Evolutionary conservation across 225 moss, liverwort and hornwort genomes (phyloP).

Genomic region (Physcomitrium patens): DNA sequence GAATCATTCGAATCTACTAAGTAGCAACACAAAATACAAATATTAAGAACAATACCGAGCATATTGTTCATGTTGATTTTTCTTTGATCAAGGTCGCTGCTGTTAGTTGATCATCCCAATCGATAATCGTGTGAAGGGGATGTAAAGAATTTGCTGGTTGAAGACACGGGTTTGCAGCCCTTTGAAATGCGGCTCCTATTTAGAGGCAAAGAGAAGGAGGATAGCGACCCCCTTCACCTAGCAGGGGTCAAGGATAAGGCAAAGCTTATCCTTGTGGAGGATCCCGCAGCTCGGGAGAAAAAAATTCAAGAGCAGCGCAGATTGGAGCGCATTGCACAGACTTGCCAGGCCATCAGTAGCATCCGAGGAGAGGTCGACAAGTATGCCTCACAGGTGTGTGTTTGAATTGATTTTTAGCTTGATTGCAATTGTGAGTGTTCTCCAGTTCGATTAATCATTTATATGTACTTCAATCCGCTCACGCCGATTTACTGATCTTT

Average conservation of each 20-base stretch:
- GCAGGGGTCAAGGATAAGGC: conserved; percentile 98
- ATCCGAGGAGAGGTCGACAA: conserved; percentile 88
- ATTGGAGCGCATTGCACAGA: conserved; percentile 83
- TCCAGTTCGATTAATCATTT: conserved; percentile 6
- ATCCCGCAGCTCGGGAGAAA: conserved; percentile 91
- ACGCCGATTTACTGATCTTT: not conserved
- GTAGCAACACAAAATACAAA: too few relatives aligned
- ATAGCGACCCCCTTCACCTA: conserved; percentile 81
- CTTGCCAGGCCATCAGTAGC: conserved; percentile 70
- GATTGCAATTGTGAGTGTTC: conserved; percentile 11
- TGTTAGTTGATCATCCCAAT: not conserved
- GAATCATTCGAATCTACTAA: too few relatives aligned
- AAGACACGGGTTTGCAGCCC: conserved; percentile 89
- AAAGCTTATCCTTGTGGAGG: conserved; percentile 96
- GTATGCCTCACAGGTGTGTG: conserved; percentile 72
- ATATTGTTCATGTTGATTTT: not conserved
- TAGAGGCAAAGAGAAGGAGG: conserved; percentile 99
- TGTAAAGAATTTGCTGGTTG: conserved; percentile 88
- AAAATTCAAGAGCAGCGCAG: conserved; percentile 86
- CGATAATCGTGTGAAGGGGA: conserved; percentile 66
- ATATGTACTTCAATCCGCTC: not conserved
- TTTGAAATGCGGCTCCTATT: conserved; percentile 89
- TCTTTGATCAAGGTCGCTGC: conserved; percentile 2
- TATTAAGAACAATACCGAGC: too few relatives aligned
- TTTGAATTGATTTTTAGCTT: conserved; percentile 38